Percentiles rank a stretch among this genome's conserved stretches.
Conservation (phyloP, 441 rosid species). For the Populus hybrid region DNA sequence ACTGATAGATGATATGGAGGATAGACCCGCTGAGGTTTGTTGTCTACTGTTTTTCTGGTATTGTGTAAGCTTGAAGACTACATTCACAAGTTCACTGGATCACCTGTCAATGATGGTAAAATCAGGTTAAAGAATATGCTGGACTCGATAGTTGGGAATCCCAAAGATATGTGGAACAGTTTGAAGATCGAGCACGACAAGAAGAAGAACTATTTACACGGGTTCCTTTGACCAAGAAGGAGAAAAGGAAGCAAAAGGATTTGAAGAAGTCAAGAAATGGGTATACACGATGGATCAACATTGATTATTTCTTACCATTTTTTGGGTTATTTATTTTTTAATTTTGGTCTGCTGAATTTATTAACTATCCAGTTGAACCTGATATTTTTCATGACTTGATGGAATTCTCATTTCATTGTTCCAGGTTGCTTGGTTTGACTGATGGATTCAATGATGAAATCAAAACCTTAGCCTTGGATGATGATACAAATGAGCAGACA, state of each 20-base stretch:
- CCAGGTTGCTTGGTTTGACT: constrained; percentile 29
- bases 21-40: constrained; percentile 77
- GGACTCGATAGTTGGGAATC: constrained; percentile 73
- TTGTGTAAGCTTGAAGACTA: neutral
- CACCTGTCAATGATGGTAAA: constrained; percentile 15
- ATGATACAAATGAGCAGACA: constrained; percentile 32
- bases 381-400: neutral
- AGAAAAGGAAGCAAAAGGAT: constrained; percentile 66
- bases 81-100: constrained; percentile 9
- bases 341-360: neutral
- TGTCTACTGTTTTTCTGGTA: neutral
- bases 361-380: neutral
- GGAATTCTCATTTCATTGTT: neutral
- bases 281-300: constrained; percentile 32
- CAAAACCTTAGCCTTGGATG: constrained; percentile 55
- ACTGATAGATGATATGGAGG: constrained; percentile 71
- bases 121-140: constrained; percentile 56
- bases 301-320: constrained; percentile 1
- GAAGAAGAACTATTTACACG: constrained; percentile 83
- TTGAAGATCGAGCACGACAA: constrained; percentile 56
- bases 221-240: constrained; percentile 65
- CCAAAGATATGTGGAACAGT: constrained; percentile 45
- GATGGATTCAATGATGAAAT: constrained; percentile 57
- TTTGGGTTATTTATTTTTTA: neutral
- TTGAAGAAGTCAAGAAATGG: constrained; percentile 75